Conservation (phyloP, 2,329 filamentous ascomycete genomes). For the Grosmannia clavigera region DNA sequence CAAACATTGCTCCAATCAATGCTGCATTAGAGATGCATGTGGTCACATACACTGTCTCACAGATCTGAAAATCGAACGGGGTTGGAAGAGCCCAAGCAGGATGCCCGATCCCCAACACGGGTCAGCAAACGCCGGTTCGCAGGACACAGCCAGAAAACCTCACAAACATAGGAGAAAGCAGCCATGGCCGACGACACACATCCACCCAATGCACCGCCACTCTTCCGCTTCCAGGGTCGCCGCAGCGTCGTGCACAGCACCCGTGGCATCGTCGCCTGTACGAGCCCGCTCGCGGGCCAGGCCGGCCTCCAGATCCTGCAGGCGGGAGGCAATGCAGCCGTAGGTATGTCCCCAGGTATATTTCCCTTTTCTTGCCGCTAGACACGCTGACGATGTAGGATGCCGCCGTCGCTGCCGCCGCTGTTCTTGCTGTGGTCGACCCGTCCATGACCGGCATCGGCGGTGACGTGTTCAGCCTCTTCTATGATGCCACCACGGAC, state of each 20-base stretch:
- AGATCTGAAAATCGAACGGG: not conserved
- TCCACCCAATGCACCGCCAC: not conserved
- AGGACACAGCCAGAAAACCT: not conserved
- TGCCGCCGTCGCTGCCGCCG: conserved; percentile 80
- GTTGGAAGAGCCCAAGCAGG: not conserved
- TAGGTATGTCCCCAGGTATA: conserved; percentile 31
- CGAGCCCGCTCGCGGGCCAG: conserved; percentile 75
- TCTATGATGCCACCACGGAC: conserved; percentile 68
- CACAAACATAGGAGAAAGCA: not conserved
- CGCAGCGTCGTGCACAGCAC: conserved; percentile 86
- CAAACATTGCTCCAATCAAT: not conserved
- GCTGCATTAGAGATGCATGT: not conserved
- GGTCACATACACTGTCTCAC: not conserved
- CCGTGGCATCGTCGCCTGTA: conserved; percentile 77
- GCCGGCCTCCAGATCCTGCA: conserved; percentile 71
- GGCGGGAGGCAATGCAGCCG: conserved; percentile 81
- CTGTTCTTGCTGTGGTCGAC: conserved; percentile 84
- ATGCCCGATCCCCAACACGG: not conserved
- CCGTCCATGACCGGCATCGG: conserved; percentile 85
- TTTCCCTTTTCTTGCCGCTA: not conserved
- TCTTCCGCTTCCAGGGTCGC: conserved; percentile 44
- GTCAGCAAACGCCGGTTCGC: not conserved
- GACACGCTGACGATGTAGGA: conserved; percentile 42
- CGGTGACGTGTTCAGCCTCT: conserved; percentile 89
- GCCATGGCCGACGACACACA: conserved; percentile 3